A percentile compares a stretch with the other conserved stretches of the same genome.
These are phyloP conservation scores for Epichloe hybrida DNA, from an alignment of 2,329 filamentous ascomycete species.

Conservation along the genomic window DNA sequence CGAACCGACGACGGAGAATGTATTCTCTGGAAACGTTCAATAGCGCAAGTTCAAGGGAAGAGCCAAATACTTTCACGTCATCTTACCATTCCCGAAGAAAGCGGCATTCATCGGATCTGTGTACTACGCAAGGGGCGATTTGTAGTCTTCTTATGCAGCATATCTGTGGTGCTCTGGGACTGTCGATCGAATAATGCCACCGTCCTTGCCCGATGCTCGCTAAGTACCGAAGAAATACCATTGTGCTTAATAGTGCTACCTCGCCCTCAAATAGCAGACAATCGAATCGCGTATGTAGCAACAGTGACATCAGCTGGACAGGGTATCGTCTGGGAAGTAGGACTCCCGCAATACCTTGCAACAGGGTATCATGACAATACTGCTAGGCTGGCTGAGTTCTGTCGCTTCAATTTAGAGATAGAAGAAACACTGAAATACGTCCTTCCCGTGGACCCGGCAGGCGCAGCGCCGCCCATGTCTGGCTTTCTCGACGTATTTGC, in stretches of 20 bases:
- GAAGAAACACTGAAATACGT: conserved; percentile 50
- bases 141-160: conserved; percentile 65
- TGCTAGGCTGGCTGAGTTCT: conserved; percentile 47
- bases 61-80: conserved; percentile 43
- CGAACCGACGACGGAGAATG: conserved; percentile 66
- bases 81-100: conserved; percentile 51
- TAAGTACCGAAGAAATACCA: conserved; percentile 53
- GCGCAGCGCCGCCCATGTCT: conserved; percentile 54
- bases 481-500: conserved; percentile 79
- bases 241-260: conserved; percentile 70
- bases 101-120: conserved; percentile 69
- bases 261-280: conserved; percentile 39
- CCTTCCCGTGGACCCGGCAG: conserved; percentile 76
- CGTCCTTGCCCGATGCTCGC: conserved; percentile 37
- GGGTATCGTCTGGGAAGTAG: conserved; percentile 71
- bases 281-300: conserved; percentile 56
- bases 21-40: conserved; percentile 63
- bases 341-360: conserved; percentile 37
- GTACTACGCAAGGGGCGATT: conserved; percentile 66
- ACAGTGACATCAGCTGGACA: conserved; percentile 67
- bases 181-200: conserved; percentile 46
- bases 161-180: conserved; percentile 67
- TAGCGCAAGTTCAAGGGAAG: conserved; percentile 20
- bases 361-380: conserved; percentile 12
- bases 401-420: conserved; percentile 52